Percentiles rank a stretch among this genome's conserved stretches.
Conservation (phyloP, 2,329 filamentous ascomycete genomes). For the Colletotrichum endophyticum region DNA sequence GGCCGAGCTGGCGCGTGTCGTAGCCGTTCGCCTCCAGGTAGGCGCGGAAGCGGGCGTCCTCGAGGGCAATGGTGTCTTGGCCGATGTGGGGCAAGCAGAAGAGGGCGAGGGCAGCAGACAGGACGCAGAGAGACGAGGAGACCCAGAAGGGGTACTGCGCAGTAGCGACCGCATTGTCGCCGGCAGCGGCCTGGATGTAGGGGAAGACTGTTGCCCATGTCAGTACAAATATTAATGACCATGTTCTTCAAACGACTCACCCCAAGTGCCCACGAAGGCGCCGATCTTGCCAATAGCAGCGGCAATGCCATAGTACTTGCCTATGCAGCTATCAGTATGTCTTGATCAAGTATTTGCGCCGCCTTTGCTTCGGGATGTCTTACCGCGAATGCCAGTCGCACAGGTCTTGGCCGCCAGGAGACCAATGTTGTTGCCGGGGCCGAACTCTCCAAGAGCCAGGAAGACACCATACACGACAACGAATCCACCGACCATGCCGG, state of each 20-base stretch:
- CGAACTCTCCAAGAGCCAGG: conserved; percentile 77
- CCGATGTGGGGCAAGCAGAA: conserved; percentile 78
- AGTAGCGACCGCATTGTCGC: conserved; percentile 54
- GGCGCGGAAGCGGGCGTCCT: conserved; percentile 77
- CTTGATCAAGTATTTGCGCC: neutral
- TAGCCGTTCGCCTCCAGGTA: conserved; percentile 79
- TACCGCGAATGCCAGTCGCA: conserved; percentile 83
- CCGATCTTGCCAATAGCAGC: conserved; percentile 78
- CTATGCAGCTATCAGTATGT: neutral
- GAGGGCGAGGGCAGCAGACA: conserved; percentile 65
- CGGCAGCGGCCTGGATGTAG: conserved; percentile 68
- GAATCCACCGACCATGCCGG: conserved; percentile 74
- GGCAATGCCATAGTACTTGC: conserved; percentile 70
- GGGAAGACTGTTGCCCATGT: conserved; percentile 62
- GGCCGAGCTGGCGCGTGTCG: conserved; percentile 65
- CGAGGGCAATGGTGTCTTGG: conserved; percentile 82
- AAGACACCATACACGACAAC: conserved; percentile 83
- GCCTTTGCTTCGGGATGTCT: rapidly evolving
- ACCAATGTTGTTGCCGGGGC: conserved; percentile 91
- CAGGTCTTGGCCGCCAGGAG: conserved; percentile 86
- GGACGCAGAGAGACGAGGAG: conserved; percentile 76
- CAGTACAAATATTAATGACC: neutral
- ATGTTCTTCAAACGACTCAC: neutral
- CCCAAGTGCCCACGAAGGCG: conserved; percentile 83
- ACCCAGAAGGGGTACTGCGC: conserved; percentile 93